phyloP scores from a whole-genome alignment of 345 rosid species.

The Adansonia digitata region DNA sequence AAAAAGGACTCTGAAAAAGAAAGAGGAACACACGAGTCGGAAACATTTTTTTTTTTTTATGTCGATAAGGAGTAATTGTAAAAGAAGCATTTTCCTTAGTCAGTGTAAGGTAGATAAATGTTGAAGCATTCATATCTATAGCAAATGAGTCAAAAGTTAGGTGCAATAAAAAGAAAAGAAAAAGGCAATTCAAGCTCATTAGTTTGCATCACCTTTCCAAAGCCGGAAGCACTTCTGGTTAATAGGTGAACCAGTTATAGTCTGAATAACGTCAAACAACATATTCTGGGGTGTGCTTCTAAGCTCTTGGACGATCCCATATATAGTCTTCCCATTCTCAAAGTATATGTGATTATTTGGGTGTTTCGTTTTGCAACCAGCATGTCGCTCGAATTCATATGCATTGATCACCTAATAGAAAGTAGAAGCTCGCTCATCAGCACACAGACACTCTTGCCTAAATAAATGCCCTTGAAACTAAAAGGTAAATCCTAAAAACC shows the following conservation, averaged over 20 bases:
- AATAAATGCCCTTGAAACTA: not conserved
- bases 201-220: constrained; percentile 48
- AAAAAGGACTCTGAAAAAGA: constrained; percentile 38
- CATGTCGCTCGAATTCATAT: constrained; percentile 57
- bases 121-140: not conserved
- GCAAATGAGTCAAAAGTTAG: not conserved
- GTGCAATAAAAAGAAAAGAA: not conserved
- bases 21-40: not conserved
- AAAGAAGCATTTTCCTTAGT: not conserved
- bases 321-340: constrained; percentile 56
- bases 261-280: constrained; percentile 51
- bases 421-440: constrained; percentile 6
- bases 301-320: constrained; percentile 56
- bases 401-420: constrained; percentile 42
- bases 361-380: constrained; percentile 58
- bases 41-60: not conserved
- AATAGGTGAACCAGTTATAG: constrained; percentile 50
- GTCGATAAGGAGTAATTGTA: not conserved
- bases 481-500: constrained; percentile 11
- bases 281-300: constrained; percentile 53
- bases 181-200: not conserved
- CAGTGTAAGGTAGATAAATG: not conserved
- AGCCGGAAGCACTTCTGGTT: constrained; percentile 49
- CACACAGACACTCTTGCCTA: not conserved
- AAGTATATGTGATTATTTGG: constrained; percentile 59